Conservation (phyloP, 1,284 basidiomycete species). For the Irpex lacteus region DNA sequence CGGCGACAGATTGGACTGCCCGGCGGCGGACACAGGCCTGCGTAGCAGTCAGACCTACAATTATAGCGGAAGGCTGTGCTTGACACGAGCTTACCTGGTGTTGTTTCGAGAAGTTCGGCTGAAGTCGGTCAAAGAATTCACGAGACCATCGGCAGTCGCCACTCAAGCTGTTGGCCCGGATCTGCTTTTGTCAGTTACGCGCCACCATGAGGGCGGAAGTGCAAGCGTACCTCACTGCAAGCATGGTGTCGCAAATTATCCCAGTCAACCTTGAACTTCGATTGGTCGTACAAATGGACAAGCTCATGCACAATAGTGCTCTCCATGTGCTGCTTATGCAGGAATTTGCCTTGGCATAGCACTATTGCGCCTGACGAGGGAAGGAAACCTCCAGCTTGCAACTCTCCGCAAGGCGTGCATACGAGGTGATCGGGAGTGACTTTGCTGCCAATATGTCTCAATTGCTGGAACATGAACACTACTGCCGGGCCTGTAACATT, state of each 20-base stretch:
- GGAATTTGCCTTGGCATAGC: slow-evolving; percentile 82
- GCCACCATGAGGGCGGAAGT: background rate
- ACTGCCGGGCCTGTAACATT: slow-evolving; percentile 69
- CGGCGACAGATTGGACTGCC: slow-evolving; percentile 78
- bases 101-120: slow-evolving; percentile 74
- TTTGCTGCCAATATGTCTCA: slow-evolving; percentile 68
- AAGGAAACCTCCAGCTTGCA: slow-evolving; percentile 80
- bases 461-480: slow-evolving; percentile 87
- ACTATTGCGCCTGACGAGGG: slow-evolving; percentile 74
- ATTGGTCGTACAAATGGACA: slow-evolving; percentile 95
- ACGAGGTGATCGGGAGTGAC: slow-evolving; percentile 71
- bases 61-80: slow-evolving; percentile 3
- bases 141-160: slow-evolving; percentile 88
- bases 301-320: slow-evolving; percentile 93
- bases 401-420: slow-evolving; percentile 78
- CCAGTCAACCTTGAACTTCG: slow-evolving; percentile 94
- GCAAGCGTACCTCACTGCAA: slow-evolving; percentile 82
- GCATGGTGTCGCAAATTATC: slow-evolving; percentile 89
- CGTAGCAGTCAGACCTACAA: slow-evolving; percentile 10
- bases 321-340: slow-evolving; percentile 86
- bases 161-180: slow-evolving; percentile 90
- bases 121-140: slow-evolving; percentile 40
- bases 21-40: slow-evolving; percentile 89
- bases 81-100: slow-evolving; percentile 67
- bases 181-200: slow-evolving; percentile 45